A percentile compares a stretch with the other conserved stretches of the same genome.
phyloP scores from a whole-genome alignment of 305 asterid species.

The Ajuga reptans region DNA sequence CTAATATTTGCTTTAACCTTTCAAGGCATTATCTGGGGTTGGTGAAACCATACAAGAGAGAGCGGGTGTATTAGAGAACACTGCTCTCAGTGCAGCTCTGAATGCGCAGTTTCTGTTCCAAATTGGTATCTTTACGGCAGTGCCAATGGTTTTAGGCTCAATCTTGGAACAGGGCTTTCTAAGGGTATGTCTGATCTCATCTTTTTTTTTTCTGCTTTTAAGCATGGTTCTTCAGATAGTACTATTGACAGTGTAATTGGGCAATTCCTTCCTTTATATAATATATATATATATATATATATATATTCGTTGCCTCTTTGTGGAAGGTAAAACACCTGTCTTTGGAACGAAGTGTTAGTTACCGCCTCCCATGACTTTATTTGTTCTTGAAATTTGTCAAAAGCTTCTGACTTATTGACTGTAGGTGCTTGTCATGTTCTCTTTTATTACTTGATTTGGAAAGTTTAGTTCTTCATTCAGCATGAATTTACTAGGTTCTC shows the following conservation, averaged over 20 bases:
- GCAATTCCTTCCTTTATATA: neutral
- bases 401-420: neutral
- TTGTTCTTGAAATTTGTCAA: neutral
- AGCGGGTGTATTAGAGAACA: constrained; percentile 48
- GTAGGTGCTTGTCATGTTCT: neutral
- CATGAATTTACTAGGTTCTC: neutral
- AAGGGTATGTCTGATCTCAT: constrained; percentile 46
- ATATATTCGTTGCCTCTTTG: neutral
- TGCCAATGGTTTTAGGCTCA: constrained; percentile 91
- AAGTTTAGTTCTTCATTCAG: neutral
- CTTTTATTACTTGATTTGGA: neutral
- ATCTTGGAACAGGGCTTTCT: constrained; percentile 92
- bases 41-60: constrained; percentile 59
- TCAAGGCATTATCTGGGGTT: constrained; percentile 93
- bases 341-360: neutral
- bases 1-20: constrained; percentile 23
- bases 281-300: neutral
- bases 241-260: neutral
- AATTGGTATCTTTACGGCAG: constrained; percentile 88
- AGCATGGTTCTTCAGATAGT: constrained; percentile 9
- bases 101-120: constrained; percentile 94
- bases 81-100: constrained; percentile 70
- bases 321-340: neutral
- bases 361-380: neutral
- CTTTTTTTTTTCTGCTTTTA: neutral